Base-by-base conservation (phyloP, 371 early-diverging fungal species). In the Mortierella sp. region DNA sequence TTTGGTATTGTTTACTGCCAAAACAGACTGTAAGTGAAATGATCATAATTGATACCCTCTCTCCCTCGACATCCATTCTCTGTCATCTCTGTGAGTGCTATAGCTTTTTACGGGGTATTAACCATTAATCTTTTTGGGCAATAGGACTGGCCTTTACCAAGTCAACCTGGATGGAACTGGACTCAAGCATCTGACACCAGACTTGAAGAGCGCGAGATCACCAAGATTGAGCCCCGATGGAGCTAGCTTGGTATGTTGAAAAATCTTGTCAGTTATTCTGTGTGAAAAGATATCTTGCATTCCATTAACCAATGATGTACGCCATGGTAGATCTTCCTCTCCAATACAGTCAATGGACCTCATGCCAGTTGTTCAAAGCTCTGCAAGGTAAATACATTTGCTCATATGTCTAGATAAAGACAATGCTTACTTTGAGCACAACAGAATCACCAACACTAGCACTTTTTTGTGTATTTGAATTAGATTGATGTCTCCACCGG, bases 261-360 rank as follows among this genome's bases (percentile, higher is more conserved):
- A n/a, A 26, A 25, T 45, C 26, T 14, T 19, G n/a, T 1, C n/a
- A n/a, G 21, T 11, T 19, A 12, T 47, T 21, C 16, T 16, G 23
- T 46, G 60, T 9, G 26, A 11, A n/a, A 48, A 48, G 12, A 18
- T 29, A 14, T 6, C n/a, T 18, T 43, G 45, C n/a, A 15, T 45
- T 45, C 50, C 1, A 19, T 50, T 50, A n/a, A 21, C 21, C 5
- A 14, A n/a, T 50, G 16, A 21, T 3, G 14, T 14, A 4, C 21
- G 16, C 7, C 11, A 51, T 50, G 15, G 0, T 56, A 81, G 76
- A 75, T 87, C 19, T 91, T 85, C 68, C 61, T 91, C 44, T 82
- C 85, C 1, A 86, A 87, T 45, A 29, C 60, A 1, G 62, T 81
- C 26, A 89, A 90, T 11, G 92, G 92, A 7, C 85, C 92, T 16